These are phyloP conservation scores for Blepharisma stoltei DNA, from an alignment of 73 alveolate species.

Conservation along the genomic window DNA sequence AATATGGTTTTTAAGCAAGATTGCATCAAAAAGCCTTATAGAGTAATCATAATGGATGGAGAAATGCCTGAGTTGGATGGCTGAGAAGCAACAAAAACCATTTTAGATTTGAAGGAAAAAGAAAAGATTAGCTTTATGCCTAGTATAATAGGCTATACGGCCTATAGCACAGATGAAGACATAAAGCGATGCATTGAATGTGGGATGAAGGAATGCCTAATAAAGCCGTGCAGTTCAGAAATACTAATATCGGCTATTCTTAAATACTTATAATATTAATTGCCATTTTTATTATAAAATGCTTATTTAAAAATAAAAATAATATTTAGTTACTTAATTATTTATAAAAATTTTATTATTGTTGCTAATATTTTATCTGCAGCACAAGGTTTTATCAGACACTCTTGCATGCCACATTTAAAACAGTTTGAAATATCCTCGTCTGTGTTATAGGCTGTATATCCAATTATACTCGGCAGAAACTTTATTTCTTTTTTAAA, in stretches of 20 bases:
- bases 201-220: neutral
- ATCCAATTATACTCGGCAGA: neutral
- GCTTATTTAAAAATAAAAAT: no score
- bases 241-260: no score
- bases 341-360: no score
- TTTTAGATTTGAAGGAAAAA: neutral
- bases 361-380: no score
- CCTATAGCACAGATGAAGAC: neutral
- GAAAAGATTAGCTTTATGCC: neutral
- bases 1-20: no score
- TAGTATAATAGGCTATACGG: neutral
- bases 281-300: no score
- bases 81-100: neutral
- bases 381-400: neutral
- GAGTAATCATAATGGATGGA: constrained; percentile 13
- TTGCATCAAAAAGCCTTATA: no score
- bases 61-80: constrained; percentile 19
- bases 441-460: neutral
- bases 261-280: no score
- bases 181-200: neutral
- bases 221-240: neutral
- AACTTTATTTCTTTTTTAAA: neutral
- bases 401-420: neutral
- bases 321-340: no score
- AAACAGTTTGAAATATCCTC: neutral